Evolutionary conservation across 768 basidiomycete species (phyloP), one percentile per base, ranked within the genome.

Genomic region (Myochromella boudieri): DNA sequence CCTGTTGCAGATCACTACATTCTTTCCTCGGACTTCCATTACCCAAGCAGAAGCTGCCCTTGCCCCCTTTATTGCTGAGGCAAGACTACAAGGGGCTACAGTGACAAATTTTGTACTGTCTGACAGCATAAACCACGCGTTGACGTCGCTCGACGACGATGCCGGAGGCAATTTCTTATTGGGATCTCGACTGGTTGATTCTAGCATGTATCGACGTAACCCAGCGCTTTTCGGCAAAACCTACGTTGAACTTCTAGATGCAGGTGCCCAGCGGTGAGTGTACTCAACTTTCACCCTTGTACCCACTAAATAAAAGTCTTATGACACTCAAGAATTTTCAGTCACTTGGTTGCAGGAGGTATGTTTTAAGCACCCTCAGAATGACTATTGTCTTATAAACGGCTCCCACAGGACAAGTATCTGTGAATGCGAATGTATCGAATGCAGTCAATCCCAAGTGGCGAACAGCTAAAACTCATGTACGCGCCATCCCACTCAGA

Each of bases 391-490:
- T 3, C 27, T 22, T 12, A 32, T 32, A 26, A 6, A 14, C 21
- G 4, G 31, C 33, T 20, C 8, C n/a, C n/a, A 31, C 34, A 64
- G 64, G 68, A 10, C 52, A 63, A 55, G 68, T 72, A 3, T 45
- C 70, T 7, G 55, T 58, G 27, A 70, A 69, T 46, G 64, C 62
- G 7, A 24, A 63, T 20, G 56, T 70, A 11, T 54, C 55, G 17
- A 63, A 57, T 11, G 67, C 69, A 15, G 53, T 71, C 18, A 55
- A 58, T 33, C 68, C 68, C 4, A 63, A 58, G 18, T 71, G 70
- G 70, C 52, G 69, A 42, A 60, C 57, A 1, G 69, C 70, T 0
- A 70, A 71, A 53, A 60, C 63, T 22, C 69, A 68, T 43, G 69
- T 69, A 39, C 34, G 65, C 53, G 10, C 22, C 15, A 15, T n/a